Conservation (phyloP, 108 stramenopile genomes). For the Cyclotella kingstonii region DNA sequence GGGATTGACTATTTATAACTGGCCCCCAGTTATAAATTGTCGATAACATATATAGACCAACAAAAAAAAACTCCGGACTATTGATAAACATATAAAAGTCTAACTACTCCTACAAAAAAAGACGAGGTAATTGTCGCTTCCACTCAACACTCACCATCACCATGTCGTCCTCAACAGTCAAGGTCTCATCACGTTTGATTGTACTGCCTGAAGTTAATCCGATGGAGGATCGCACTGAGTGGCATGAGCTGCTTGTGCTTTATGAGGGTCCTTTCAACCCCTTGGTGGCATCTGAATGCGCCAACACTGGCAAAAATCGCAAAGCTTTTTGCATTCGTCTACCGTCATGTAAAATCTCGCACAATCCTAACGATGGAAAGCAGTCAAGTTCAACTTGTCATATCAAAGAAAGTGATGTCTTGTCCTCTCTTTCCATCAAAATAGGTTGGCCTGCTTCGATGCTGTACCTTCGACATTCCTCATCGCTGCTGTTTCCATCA, state of each 20-base stretch:
- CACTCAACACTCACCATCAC: no score
- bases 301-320: background rate
- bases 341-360: background rate
- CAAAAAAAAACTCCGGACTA: no score
- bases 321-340: constrained; percentile 22
- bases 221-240: no score
- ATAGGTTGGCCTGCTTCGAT: constrained; percentile 31
- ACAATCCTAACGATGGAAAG: background rate
- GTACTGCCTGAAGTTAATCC: no score
- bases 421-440: background rate
- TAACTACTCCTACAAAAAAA: no score
- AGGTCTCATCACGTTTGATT: no score
- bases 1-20: no score
- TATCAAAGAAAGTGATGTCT: constrained; percentile 10
- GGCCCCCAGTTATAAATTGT: no score
- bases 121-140: no score
- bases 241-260: constrained; percentile 26
- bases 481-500: background rate
- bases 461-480: constrained; percentile 3
- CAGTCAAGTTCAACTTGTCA: background rate
- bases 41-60: no score
- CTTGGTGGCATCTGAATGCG: background rate
- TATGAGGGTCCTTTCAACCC: constrained; percentile 33
- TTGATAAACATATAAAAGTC: no score
- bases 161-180: no score